Base-by-base conservation (phyloP, 257 asterid genomes). In the Solanum pennellii region DNA sequence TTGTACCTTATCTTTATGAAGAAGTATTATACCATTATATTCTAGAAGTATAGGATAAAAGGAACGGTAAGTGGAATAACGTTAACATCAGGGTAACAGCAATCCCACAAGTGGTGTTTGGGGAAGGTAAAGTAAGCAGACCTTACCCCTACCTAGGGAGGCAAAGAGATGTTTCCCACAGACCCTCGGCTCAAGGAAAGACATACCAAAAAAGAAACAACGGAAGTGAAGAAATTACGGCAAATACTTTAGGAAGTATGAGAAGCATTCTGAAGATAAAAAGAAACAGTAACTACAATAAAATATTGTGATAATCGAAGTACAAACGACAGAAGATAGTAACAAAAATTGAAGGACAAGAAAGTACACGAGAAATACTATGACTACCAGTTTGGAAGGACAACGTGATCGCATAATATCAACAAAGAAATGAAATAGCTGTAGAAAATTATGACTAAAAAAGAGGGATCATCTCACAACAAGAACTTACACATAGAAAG, bases 401-500 rank as follows among this genome's bases (percentile, higher is more conserved):
- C 16, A 49, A 18, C 68, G 73, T 8, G 76, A 52, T 71, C 82
- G 49, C 74, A 29, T 12, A 52, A 82, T 29, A 82, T 85, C 83
- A 35, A 66, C 14, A 59, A 72, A 86, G 73, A 42, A 62, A 69
- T 59, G 60, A 47, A 86, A 73, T 31, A 49, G 75, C 20, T 86
- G 80, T 33, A 71, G 87, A 59, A 59, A 89, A 86, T 85, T 42
- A 3, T 75, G 74, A 45, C 33, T 21, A 69, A n/a, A 83, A 31
- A 86, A 29, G 47, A 47, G 66, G 49, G 20, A 14, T 21, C 68
- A 75, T 27, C 80, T 66, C 68, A 73, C 33, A 82, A 60, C 5
- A 41, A 73, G 52, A 87, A 94, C 99, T 95, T 93, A 97, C 99
- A 27, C 88, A 83, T 33, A 94, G 89, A 85, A 96, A 97, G 88